Evolutionary conservation across 148 eudicot species (phyloP).

Genomic region (Limonium bicolor): DNA sequence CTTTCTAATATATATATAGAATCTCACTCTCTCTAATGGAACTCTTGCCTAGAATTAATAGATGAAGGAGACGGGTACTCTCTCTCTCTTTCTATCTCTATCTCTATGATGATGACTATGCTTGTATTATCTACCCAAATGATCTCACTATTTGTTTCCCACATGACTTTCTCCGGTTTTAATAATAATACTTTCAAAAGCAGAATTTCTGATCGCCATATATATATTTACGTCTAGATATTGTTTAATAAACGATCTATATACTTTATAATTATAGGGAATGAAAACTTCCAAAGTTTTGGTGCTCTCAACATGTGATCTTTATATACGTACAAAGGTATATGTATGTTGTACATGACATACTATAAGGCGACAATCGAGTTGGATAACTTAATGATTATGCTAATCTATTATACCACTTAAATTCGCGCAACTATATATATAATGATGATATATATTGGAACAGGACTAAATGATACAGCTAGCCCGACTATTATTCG

Average conservation of each 20-base stretch:
- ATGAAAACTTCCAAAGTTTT: slow-evolving; percentile 4
- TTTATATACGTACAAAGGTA: slow-evolving; percentile 5
- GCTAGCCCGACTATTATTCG: no score
- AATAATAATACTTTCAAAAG: not conserved
- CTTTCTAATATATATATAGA: no score
- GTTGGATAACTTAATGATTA: no score
- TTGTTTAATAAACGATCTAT: not conserved
- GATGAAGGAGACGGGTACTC: not conserved
- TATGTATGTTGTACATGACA: no score
- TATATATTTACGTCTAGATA: not conserved
- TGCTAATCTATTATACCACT: no score
- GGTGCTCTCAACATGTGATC: slow-evolving; percentile 5
- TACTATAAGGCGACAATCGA: no score
- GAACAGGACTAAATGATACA: no score
- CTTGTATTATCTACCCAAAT: not conserved
- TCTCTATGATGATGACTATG: not conserved
- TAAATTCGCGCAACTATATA: no score
- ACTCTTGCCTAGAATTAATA: not conserved
- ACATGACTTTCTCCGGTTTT: no score
- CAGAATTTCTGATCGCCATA: not conserved
- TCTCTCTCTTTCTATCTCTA: not conserved
- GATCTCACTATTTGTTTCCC: not conserved
- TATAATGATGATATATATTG: no score
- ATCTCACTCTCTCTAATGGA: not conserved
- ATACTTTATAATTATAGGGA: not conserved